phyloP scores from a whole-genome alignment of 495 filamentous ascomycete species.

The Xylaria acuta region DNA sequence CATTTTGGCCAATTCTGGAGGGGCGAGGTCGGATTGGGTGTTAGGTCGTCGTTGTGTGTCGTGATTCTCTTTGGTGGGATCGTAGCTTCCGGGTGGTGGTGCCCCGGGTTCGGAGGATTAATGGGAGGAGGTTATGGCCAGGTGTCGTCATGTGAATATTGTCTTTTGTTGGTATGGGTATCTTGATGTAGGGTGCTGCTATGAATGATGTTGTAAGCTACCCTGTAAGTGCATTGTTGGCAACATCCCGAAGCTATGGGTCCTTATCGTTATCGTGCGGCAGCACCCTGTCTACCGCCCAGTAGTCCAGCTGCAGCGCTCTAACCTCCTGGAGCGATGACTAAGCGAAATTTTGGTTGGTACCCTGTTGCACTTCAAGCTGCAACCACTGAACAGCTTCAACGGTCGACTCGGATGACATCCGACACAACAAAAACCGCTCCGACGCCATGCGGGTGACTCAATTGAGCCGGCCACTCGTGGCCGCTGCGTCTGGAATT shows the following conservation, averaged over 20 bases:
- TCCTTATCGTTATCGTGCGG: slow-evolving; percentile 42
- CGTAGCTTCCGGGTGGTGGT: neutral
- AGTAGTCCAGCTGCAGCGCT: too few relatives aligned
- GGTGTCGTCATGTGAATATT: slow-evolving; percentile 1
- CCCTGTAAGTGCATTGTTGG: slow-evolving; percentile 33
- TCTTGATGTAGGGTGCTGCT: neutral
- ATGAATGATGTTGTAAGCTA: neutral
- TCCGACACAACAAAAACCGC: slow-evolving; percentile 16
- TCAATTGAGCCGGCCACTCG: slow-evolving; percentile 60
- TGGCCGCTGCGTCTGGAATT: slow-evolving; percentile 52
- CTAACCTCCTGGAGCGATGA: slow-evolving; percentile 37
- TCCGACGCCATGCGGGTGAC: slow-evolving; percentile 53
- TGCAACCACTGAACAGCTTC: slow-evolving; percentile 11
- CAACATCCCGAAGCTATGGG: slow-evolving; percentile 32
- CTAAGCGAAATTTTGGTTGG: slow-evolving; percentile 53
- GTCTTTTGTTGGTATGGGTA: neutral
- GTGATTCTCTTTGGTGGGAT: neutral
- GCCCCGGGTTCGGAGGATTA: neutral
- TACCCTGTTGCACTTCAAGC: slow-evolving; percentile 16
- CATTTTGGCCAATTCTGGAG: slow-evolving; percentile 12
- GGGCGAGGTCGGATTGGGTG: neutral
- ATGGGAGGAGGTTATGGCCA: slow-evolving; percentile 2
- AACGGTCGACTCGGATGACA: neutral
- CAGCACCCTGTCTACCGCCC: neutral
- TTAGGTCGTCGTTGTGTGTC: too few relatives aligned